Base-by-base conservation (phyloP, 2,329 filamentous ascomycete genomes). In the Ceratocystis harringtonii region DNA sequence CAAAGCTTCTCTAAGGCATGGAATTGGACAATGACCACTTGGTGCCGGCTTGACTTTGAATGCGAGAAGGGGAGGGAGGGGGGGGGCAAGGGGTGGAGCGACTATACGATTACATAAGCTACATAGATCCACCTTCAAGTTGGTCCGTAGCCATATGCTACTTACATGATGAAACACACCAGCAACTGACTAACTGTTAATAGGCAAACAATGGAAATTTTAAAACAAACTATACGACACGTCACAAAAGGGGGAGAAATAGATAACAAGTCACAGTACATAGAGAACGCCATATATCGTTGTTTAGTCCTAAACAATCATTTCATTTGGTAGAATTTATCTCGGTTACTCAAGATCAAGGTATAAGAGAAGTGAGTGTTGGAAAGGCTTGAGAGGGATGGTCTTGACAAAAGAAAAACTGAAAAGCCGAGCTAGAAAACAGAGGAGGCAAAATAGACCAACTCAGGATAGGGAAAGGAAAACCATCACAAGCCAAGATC, bases 281-380 rank as follows among this genome's bases (percentile, higher is more conserved):
- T 5, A 50, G n/a, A 25, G 22, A 10, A 8, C n/a, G 12, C 2
- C 19, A 50, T 19, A 8, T 48, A n/a, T 48, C 7, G 48, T 41
- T 61, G 10, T 61, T 44, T 15, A 61, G 30, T 61, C 58, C 30
- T 61, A 41, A 41, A 61, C 58, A 61, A 43, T 61, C 22, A 8
- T 44, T 61, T 61, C 58, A 61, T 61, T 43, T 61, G 12, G 58
- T 52, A 57, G 50, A 61, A 48, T 44, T 44, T 61, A 41, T 43
- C 30, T 22, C 7, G 22, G 19, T 25, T 61, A 61, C 30, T 28
- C 22, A 43, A 25, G 32, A 32, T 8, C n/a, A 61, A 61, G 43
- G 19, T 25, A 19, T 15, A 43, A 22, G 22, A 44, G 10, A 36
- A 60, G 32, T n/a, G 28, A 28, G 25, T 61, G 41, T 61, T 61